Evolutionary conservation across 2,329 filamentous ascomycete species (phyloP).

Genomic region (Alternaria angustiovoidea): DNA sequence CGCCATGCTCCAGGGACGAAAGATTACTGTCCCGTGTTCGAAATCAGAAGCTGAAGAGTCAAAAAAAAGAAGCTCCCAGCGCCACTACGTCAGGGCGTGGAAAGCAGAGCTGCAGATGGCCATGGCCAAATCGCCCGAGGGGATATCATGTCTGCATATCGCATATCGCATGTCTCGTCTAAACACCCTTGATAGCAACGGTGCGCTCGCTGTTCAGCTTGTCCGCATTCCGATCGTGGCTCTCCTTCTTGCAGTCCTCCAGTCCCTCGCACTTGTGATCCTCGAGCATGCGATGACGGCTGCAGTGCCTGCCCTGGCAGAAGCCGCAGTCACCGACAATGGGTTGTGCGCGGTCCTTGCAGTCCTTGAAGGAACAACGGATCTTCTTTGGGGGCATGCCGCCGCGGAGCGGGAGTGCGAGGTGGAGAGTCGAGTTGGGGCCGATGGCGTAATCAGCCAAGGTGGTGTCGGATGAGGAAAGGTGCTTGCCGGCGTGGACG

Average conservation of each 20-base stretch:
- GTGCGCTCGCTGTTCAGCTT: conserved; percentile 93
- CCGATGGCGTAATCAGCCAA: conserved; percentile 59
- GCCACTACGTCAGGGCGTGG: not conserved
- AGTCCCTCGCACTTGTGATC: conserved; percentile 92
- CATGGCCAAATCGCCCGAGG: conserved; percentile 3
- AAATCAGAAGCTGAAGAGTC: not conserved
- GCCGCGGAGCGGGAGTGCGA: conserved; percentile 65
- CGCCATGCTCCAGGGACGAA: conserved; percentile 12
- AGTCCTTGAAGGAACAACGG: conserved; percentile 88
- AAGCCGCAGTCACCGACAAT: conserved; percentile 97
- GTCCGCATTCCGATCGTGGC: conserved; percentile 90
- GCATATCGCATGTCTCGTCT: not conserved
- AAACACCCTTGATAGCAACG: conserved; percentile 89
- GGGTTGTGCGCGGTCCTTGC: conserved; percentile 84
- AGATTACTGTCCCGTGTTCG: not conserved
- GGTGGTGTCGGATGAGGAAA: conserved; percentile 53
- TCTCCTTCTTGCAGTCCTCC: conserved; percentile 98
- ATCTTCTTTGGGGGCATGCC: conserved; percentile 74
- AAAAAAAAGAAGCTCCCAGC: not conserved
- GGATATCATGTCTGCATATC: not conserved
- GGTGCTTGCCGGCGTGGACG: conserved; percentile 66
- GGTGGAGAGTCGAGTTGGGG: conserved; percentile 61
- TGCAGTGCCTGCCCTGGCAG: conserved; percentile 93
- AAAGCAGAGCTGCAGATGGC: conserved; percentile 14
- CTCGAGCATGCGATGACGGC: conserved; percentile 91